Evolutionary conservation across 192 early-diverging fungal species (phyloP), one percentile per base, ranked within the genome.

Genomic region (Coemansia pectinata): DNA sequence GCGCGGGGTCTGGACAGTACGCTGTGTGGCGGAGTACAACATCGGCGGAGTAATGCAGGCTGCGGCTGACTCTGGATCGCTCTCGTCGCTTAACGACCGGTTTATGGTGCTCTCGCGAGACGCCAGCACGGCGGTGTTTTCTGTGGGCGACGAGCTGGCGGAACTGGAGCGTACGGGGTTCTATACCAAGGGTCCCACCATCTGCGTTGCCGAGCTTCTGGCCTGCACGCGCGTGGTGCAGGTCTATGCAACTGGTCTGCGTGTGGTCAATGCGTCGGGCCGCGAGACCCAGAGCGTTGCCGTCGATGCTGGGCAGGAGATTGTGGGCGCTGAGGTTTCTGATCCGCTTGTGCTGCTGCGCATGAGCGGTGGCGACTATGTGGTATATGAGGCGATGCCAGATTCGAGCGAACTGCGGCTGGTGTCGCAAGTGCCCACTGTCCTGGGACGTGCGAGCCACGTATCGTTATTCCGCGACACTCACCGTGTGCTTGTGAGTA

Each of bases 341-440:
- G 93, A 96, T 74, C 93, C 94, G 1, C 94, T 93, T 62, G 87
- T 98, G 19, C 65, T 97, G 25, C 69, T 97, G 11, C 78, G 88
- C 52, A 80, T 88, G 62, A 87, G 86, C 58, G 82, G 85, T 55
- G 94, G 91, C 6, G 84, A 86, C 3, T 71, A 91, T 29, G 48
- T 84, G 7, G 65, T 93, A 14, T 86, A 91, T 15, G 83, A 87
- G 67, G 86, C 87, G 1, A 85, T 93, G 66, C 67, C 77, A 12
- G 81, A 74, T 1, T 78, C 85, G 15, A 66, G 76, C 27, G 27
- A 63, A 31, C 72, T 85, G 6, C 48, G 63, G 40, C 63, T 66
- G 27, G 61, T 74, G 10, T 71, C 74, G 15, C 50, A 62, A 7
- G 68, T 84, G 21, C 41, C 66, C 21, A 29, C 25, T 12, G 17